Evolutionary conservation across 208 protist genomes (phyloP).

Genomic region (Acanthamoeba quina): DNA sequence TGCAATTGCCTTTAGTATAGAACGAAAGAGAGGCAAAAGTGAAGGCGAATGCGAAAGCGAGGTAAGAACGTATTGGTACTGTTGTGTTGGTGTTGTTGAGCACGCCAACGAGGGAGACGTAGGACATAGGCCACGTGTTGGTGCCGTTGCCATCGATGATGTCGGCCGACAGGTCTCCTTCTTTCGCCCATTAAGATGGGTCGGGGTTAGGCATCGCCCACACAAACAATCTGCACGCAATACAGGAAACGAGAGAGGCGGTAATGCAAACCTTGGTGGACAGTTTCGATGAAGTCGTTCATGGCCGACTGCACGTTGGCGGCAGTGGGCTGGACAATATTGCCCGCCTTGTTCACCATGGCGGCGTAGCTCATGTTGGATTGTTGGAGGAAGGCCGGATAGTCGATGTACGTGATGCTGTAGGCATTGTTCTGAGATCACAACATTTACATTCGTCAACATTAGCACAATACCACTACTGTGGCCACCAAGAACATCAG

Average conservation of each 20-base stretch:
- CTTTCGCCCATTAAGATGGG: neutral
- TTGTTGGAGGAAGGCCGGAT: neutral
- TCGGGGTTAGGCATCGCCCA: neutral
- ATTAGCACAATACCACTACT: neutral
- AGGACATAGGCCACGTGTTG: conserved; percentile 32
- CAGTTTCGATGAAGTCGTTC: neutral
- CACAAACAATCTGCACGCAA: neutral
- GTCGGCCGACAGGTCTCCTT: conserved; percentile 13
- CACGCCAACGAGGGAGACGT: conserved; percentile 42
- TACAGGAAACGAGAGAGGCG: neutral
- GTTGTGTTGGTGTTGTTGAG: conserved; percentile 28
- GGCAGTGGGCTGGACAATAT: conserved; percentile 4
- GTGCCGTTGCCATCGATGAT: conserved; percentile 30
- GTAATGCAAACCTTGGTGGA: neutral
- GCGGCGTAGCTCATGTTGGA: conserved; percentile 23
- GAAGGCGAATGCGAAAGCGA: neutral
- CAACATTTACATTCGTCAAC: neutral
- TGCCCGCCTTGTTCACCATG: conserved; percentile 44
- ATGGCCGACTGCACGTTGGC: conserved; percentile 50
- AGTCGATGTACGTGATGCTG: conserved; percentile 23
- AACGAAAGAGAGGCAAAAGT: neutral
- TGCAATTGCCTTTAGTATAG: neutral
- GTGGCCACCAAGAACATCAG: no score
- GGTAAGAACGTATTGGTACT: neutral
- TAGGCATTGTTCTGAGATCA: neutral